phyloP scores from a whole-genome alignment of 345 rosid genomes.

The Isatis tinctoria region DNA sequence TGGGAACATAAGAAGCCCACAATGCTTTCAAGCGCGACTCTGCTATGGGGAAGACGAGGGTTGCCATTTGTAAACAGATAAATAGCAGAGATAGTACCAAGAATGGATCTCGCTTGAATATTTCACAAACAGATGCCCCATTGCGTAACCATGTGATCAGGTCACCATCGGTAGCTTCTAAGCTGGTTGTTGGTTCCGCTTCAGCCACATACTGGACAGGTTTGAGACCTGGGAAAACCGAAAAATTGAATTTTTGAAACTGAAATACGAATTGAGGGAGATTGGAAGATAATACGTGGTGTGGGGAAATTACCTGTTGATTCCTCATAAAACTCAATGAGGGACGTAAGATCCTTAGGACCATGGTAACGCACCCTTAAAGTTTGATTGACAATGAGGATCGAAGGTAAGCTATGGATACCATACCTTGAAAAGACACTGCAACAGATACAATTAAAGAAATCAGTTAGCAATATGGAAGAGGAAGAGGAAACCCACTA shows the following conservation, averaged over 20 bases:
- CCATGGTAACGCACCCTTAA: constrained; percentile 53
- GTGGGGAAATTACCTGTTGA: constrained; percentile 45
- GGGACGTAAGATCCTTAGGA: constrained; percentile 53
- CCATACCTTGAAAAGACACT: constrained; percentile 83
- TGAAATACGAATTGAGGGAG: background rate
- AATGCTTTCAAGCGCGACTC: constrained; percentile 53
- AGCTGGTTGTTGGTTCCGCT: constrained; percentile 29
- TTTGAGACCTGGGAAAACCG: constrained; percentile 27
- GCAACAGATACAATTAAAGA: constrained; percentile 15
- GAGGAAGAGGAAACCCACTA: too few species aligned
- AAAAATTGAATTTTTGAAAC: background rate
- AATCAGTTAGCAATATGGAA: background rate
- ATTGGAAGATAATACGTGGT: background rate
- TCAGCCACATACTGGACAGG: constrained; percentile 49
- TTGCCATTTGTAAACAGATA: constrained; percentile 46
- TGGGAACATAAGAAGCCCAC: constrained; percentile 52
- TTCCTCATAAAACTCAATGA: constrained; percentile 64
- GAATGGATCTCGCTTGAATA: constrained; percentile 55
- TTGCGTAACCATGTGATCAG: constrained; percentile 35
- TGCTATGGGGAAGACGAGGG: constrained; percentile 42
- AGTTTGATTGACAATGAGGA: constrained; percentile 64
- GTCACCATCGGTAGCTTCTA: background rate
- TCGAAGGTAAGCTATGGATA: constrained; percentile 78
- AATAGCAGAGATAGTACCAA: constrained; percentile 50
- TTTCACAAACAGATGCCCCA: constrained; percentile 37